Conservation (phyloP, 768 basidiomycete genomes). For the Leucosporidium yakuticum region DNA sequence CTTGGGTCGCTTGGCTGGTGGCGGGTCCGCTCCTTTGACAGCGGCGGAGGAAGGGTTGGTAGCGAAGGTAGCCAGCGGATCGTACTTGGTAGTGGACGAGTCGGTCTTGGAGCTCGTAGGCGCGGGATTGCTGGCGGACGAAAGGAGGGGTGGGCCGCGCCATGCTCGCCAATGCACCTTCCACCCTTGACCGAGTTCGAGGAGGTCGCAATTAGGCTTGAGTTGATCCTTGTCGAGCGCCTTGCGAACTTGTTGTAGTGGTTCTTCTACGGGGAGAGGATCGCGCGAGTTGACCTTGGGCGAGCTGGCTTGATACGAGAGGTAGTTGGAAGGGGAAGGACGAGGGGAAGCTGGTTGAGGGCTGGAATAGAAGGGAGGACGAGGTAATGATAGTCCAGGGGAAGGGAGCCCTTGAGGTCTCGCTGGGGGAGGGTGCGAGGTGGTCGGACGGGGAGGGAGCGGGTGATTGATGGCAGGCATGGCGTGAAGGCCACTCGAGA, state of each 20-base stretch:
- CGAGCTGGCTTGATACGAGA: not conserved
- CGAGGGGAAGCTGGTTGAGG: conserved; percentile 4
- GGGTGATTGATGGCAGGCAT: not conserved
- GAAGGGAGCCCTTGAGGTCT: not conserved
- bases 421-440: not conserved
- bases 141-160: conserved; percentile 12
- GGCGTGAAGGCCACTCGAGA: not conserved
- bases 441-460: not conserved
- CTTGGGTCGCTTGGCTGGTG: not conserved
- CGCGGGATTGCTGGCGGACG: not conserved
- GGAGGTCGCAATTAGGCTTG: not conserved
- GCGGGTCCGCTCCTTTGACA: not conserved
- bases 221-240: conserved; percentile 3
- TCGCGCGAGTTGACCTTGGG: not conserved
- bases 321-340: not conserved
- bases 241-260: not conserved
- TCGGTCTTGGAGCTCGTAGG: not conserved
- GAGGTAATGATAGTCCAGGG: not conserved
- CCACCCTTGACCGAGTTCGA: conserved; percentile 27
- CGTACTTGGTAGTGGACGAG: not conserved
- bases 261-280: not conserved
- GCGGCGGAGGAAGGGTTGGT: conserved; percentile 1
- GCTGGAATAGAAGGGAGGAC: not conserved
- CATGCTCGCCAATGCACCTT: conserved; percentile 14
- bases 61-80: conserved; percentile 7